Evolutionary conservation across 2,329 filamentous ascomycete genomes (phyloP).

Genomic region (Penicillium sp.): DNA sequence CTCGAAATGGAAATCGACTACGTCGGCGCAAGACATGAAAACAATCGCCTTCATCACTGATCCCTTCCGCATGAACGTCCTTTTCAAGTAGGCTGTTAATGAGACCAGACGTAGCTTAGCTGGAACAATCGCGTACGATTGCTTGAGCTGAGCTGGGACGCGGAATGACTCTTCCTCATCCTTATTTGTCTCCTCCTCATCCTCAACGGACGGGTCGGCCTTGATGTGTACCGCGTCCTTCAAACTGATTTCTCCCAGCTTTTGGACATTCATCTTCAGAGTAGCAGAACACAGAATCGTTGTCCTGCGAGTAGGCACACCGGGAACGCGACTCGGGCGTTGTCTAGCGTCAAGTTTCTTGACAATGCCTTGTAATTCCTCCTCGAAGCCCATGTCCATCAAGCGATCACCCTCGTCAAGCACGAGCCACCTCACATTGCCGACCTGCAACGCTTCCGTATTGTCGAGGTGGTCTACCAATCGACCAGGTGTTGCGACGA

Average conservation of each 20-base stretch:
- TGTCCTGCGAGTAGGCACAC: conserved; percentile 68
- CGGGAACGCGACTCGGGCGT: conserved; percentile 60
- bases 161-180: conserved; percentile 62
- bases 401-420: conserved; percentile 95
- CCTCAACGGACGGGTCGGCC: conserved; percentile 58
- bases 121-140: conserved; percentile 82
- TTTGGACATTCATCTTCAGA: conserved; percentile 96
- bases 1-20: conserved; percentile 94
- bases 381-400: conserved; percentile 97
- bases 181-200: conserved; percentile 48
- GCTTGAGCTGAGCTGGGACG: conserved; percentile 89
- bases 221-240: conserved; percentile 88
- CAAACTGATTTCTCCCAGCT: conserved; percentile 88
- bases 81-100: conserved; percentile 76
- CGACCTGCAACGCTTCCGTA: conserved; percentile 83
- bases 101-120: conserved; percentile 89
- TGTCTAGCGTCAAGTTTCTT: conserved; percentile 68
- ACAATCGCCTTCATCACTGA: conserved; percentile 96
- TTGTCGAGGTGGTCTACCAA: conserved; percentile 89
- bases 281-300: conserved; percentile 95
- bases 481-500: conserved; percentile 90
- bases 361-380: conserved; percentile 86
- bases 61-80: conserved; percentile 81
- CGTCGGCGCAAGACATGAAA: conserved; percentile 95
- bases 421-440: conserved; percentile 87